Evolutionary conservation across 2,329 filamentous ascomycete species (phyloP).

Genomic region (Microcyclospora pomicola): DNA sequence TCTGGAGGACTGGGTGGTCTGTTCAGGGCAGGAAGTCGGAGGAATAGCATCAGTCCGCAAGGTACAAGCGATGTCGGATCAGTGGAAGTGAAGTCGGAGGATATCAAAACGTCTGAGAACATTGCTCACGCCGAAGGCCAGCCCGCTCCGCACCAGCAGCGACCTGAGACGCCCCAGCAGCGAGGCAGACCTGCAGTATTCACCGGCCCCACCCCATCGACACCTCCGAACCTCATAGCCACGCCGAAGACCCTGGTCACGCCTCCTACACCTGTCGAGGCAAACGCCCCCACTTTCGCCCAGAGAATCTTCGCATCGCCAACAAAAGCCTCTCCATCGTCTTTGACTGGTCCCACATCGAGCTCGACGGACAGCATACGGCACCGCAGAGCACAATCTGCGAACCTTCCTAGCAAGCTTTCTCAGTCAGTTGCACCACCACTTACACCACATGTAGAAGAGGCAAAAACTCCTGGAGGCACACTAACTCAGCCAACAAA

Average conservation of each 20-base stretch:
- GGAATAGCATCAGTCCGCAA: slow-evolving; percentile 16
- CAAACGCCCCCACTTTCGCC: slow-evolving; percentile 5
- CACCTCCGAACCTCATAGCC: slow-evolving; percentile 28
- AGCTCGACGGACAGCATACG: slow-evolving; percentile 20
- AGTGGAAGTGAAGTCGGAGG: background rate
- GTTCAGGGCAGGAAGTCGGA: slow-evolving; percentile 27
- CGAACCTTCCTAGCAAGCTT: slow-evolving; percentile 60
- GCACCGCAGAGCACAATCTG: slow-evolving; percentile 20
- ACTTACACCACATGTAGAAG: slow-evolving; percentile 64
- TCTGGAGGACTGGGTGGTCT: slow-evolving; percentile 30
- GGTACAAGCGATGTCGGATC: background rate
- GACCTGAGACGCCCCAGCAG: slow-evolving; percentile 13
- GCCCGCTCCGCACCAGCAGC: slow-evolving; percentile 5
- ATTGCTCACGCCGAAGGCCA: background rate
- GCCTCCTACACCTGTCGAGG: slow-evolving; percentile 47
- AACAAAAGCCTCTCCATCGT: slow-evolving; percentile 32
- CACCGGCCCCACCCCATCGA: slow-evolving; percentile 25
- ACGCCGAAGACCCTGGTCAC: slow-evolving; percentile 47
- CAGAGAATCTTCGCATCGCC: slow-evolving; percentile 5
- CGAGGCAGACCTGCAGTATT: slow-evolving; percentile 18
- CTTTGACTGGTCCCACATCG: slow-evolving; percentile 3
- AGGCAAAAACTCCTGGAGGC: slow-evolving; percentile 44
- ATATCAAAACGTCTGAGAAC: background rate
- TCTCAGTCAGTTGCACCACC: slow-evolving; percentile 61
- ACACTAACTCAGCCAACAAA: slow-evolving; percentile 34